Conservation (phyloP, 352 stramenopile species). For the Globisporangium apiculatum region DNA sequence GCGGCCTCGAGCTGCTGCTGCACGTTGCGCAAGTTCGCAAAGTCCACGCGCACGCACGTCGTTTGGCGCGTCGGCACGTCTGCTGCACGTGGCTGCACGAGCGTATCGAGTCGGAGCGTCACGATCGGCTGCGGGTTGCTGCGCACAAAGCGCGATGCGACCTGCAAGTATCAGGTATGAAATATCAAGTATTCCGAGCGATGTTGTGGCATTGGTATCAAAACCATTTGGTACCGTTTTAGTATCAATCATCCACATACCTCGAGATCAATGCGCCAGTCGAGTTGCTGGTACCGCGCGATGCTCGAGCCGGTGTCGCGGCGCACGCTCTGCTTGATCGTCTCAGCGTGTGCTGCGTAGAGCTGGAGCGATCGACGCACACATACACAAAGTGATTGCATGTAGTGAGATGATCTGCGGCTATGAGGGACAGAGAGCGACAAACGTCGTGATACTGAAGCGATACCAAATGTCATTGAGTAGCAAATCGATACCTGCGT, state of each 20-base stretch:
- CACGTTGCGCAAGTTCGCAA: constrained; percentile 51
- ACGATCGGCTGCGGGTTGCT: constrained; percentile 64
- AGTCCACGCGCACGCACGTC: constrained; percentile 54
- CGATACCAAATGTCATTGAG: neutral
- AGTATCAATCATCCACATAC: constrained; percentile 13
- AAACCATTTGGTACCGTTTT: no score
- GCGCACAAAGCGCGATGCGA: constrained; percentile 51
- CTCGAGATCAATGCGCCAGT: constrained; percentile 82
- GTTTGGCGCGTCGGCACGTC: constrained; percentile 21
- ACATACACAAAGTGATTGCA: neutral
- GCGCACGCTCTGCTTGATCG: constrained; percentile 45
- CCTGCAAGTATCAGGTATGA: constrained; percentile 14
- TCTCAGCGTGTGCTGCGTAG: constrained; percentile 34
- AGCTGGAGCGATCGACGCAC: constrained; percentile 19
- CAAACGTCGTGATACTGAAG: no score
- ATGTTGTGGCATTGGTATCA: no score
- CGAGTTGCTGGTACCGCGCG: constrained; percentile 50
- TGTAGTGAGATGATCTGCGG: no score
- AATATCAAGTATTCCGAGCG: no score
- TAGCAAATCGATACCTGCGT: constrained; percentile 23
- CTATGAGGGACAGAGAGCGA: no score
- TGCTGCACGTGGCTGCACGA: constrained; percentile 12
- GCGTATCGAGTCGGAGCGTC: constrained; percentile 55
- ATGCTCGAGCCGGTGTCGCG: constrained; percentile 33
- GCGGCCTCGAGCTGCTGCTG: constrained; percentile 58